These are phyloP conservation scores for Ceratocystis diversiconidia DNA, from an alignment of 2,329 filamentous ascomycete species.

Conservation along the genomic window DNA sequence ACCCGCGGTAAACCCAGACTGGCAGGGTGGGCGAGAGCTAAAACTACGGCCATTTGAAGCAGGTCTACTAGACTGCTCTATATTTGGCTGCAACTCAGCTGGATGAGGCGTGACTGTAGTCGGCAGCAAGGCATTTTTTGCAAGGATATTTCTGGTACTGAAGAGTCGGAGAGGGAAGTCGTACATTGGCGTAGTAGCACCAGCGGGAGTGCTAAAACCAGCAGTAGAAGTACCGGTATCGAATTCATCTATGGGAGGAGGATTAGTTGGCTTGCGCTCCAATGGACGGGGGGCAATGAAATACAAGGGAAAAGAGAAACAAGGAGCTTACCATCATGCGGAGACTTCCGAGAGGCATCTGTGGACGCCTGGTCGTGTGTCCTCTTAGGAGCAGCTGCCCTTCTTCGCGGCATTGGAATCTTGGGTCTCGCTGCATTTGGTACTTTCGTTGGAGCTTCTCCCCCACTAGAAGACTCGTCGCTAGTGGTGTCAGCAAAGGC, in stretches of 20 bases:
- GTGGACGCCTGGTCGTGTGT: not conserved
- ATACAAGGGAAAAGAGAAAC: not conserved
- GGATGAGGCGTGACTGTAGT: not conserved
- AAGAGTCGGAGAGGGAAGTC: not conserved
- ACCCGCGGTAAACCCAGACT: not conserved
- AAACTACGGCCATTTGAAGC: not conserved
- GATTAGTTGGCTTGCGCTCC: not conserved
- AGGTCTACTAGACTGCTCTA: not conserved
- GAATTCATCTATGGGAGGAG: not conserved
- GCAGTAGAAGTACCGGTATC: conserved; percentile 4
- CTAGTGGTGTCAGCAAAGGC: conserved; percentile 16
- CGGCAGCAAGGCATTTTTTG: not conserved
- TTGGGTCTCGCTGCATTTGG: not conserved
- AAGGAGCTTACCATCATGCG: not conserved
- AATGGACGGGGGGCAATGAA: no score
- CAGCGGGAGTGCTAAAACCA: not conserved
- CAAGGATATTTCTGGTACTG: not conserved
- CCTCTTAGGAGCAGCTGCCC: not conserved
- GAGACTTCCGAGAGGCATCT: conserved; percentile 2
- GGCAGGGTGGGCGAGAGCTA: not conserved
- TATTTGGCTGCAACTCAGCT: not conserved
- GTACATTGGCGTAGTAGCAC: conserved; percentile 14
- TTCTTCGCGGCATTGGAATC: conserved; percentile 10
- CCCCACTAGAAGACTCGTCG: conserved; percentile 12
- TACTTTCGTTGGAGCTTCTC: not conserved